Base-by-base conservation (phyloP, 495 filamentous ascomycete species). In the Penicillium coffeae region DNA sequence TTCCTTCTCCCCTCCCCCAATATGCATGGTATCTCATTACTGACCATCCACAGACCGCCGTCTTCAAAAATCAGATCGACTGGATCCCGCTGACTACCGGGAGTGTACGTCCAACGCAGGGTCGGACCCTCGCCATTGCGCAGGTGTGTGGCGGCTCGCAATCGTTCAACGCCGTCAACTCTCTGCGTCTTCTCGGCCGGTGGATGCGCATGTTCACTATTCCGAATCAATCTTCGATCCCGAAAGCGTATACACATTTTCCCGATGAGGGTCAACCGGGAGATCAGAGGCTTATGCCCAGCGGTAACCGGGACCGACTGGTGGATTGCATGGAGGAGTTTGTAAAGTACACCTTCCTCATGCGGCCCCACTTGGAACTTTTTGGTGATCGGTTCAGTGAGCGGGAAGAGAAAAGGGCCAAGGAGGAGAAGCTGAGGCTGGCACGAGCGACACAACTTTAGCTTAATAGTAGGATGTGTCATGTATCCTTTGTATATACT, bases 171-270 rank as follows among this genome's bases (percentile, higher is more conserved):
- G 78, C 84, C 0, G 82, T 88, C n/a, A 89, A 89, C 62, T 75
- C 78, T 10, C 65, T 89, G 39, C 76, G 85, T 1, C 78, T 88
- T 21, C 70, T 89, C 0, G 85, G 85, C 6, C 75, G 85, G 8
- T 88, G 84, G 85, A 89, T 89, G 85, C 74, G 85, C 22, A 89
- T 88, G 85, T 88, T 86, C 52, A 75, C 74, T 1, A 86, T 88
- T 37, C 79, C 81, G 2, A 89, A 89, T 54, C 84, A 89, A 64
- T 81, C 75, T 12, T 81, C 76, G 0, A 71, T 89, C 4, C 85
- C 85, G 0, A 73, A 66, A 48, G 85, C 84, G 1, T 88, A 80
- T 53, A 86, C 76, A 12, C 77, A 83, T 25, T 88, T 87, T 49
- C 75, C 75, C 0, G 76, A 78, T 40, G 76, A 73, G 27, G 72